Percentiles rank a stretch among this genome's conserved stretches.
Conservation (phyloP, 2,329 filamentous ascomycete species). For the Aspergillus neoniger region DNA sequence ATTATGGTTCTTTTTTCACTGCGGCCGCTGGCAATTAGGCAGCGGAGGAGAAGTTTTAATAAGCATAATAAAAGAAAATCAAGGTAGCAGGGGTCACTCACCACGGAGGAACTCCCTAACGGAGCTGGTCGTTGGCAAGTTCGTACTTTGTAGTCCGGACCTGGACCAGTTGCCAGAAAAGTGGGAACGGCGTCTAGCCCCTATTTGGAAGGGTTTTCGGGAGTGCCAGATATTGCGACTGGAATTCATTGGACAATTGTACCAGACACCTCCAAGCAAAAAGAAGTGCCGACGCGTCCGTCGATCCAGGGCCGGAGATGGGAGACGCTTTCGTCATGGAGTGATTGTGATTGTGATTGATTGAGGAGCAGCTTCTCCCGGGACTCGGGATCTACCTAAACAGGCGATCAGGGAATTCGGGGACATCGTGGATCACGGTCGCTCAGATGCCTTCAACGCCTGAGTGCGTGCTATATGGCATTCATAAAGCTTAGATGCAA, state of each 20-base stretch:
- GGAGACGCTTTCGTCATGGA: neutral
- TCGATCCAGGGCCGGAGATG: neutral
- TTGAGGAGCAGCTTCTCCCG: neutral
- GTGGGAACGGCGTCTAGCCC: neutral
- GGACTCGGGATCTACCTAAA: slow-evolving; percentile 1
- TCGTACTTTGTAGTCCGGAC: too few species aligned
- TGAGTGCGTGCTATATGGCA: neutral
- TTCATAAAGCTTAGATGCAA: neutral
- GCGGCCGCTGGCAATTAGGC: neutral
- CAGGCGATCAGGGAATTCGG: neutral
- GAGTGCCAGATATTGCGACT: neutral
- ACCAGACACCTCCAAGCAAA: neutral
- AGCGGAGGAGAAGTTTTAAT: neutral
- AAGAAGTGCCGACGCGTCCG: neutral
- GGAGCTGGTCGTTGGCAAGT: neutral
- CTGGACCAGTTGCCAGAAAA: too few species aligned
- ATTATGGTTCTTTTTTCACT: neutral
- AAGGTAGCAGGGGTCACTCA: neutral
- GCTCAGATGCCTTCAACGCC: neutral
- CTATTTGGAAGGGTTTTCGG: neutral
- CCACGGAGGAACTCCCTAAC: slow-evolving; percentile 3
- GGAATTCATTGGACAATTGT: neutral
- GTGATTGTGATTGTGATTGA: neutral
- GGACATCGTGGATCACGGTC: neutral
- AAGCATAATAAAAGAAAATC: neutral